Evolutionary conservation across 495 filamentous ascomycete genomes (phyloP).

Genomic region (Tuber indicum): DNA sequence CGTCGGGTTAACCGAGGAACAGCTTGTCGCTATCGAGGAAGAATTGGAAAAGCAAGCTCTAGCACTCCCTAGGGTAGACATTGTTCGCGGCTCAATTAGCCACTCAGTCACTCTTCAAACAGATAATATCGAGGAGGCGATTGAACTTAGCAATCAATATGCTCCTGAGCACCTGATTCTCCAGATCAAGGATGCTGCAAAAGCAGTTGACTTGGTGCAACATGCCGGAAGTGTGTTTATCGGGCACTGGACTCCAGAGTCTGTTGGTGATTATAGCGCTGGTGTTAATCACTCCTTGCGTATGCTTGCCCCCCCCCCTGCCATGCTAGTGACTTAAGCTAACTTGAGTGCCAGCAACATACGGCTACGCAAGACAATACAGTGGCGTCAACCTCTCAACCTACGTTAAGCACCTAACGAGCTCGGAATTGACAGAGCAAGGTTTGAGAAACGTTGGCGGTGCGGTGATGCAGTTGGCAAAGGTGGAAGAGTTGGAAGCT

Average conservation of each 20-base stretch:
- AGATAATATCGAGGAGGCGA: constrained; percentile 70
- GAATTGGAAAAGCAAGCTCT: constrained; percentile 87
- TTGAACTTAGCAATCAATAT: constrained; percentile 83
- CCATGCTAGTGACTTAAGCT: constrained; percentile 9
- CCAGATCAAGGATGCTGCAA: constrained; percentile 68
- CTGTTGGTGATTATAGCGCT: constrained; percentile 93
- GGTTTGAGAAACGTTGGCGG: constrained; percentile 74
- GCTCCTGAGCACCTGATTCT: constrained; percentile 97
- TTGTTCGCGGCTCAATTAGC: constrained; percentile 81
- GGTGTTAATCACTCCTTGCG: constrained; percentile 95
- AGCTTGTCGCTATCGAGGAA: constrained; percentile 75
- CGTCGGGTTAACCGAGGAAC: constrained; percentile 63
- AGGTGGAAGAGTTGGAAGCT: constrained; percentile 90
- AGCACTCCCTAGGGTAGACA: constrained; percentile 79
- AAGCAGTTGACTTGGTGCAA: constrained; percentile 68
- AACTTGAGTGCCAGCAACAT: constrained; percentile 64
- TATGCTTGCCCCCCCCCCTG: constrained; percentile 50
- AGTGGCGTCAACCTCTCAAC: constrained; percentile 93
- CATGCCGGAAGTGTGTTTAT: constrained; percentile 96
- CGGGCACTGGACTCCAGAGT: constrained; percentile 92
- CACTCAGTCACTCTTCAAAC: constrained; percentile 89
- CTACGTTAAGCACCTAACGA: constrained; percentile 95
- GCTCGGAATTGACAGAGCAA: constrained; percentile 76
- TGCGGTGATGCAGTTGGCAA: constrained; percentile 88
- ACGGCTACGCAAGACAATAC: constrained; percentile 96